Evolutionary conservation across 2,329 filamentous ascomycete species (phyloP).

Genomic region (Hypoxylon sp.): DNA sequence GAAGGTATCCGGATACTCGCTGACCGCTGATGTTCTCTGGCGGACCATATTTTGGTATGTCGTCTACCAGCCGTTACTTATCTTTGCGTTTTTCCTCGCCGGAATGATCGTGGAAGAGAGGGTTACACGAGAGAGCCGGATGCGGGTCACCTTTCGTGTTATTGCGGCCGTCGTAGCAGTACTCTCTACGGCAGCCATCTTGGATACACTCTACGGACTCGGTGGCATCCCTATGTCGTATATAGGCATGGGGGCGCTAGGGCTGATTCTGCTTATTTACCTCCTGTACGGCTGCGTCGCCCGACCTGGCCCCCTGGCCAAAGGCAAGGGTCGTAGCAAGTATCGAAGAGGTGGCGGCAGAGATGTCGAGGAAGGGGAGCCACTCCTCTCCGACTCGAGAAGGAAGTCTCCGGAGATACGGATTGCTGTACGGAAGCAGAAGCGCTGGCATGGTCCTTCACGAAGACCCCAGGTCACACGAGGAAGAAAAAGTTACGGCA

Average conservation of each 20-base stretch:
- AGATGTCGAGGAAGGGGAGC: slow-evolving; percentile 35
- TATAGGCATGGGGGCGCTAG: slow-evolving; percentile 37
- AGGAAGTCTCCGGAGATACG: slow-evolving; percentile 28
- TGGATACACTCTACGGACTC: slow-evolving; percentile 39
- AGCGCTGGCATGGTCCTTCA: slow-evolving; percentile 36
- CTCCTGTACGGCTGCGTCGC: slow-evolving; percentile 38
- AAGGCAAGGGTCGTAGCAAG: slow-evolving; percentile 37
- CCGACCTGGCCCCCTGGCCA: slow-evolving; percentile 35
- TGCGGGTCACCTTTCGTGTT: slow-evolving; percentile 24
- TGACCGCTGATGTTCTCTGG: slow-evolving; percentile 29
- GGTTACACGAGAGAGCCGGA: slow-evolving; percentile 17
- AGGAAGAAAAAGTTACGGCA: slow-evolving; percentile 31
- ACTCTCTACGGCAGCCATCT: slow-evolving; percentile 30
- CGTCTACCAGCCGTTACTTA: slow-evolving; percentile 35
- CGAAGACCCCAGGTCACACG: slow-evolving; percentile 24
- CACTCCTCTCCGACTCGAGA: slow-evolving; percentile 22
- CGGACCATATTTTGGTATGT: slow-evolving; percentile 36
- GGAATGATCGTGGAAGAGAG: slow-evolving; percentile 41
- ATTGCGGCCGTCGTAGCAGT: slow-evolving; percentile 21
- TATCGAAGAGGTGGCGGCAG: slow-evolving; percentile 17
- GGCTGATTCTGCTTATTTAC: slow-evolving; percentile 32
- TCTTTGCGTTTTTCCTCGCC: slow-evolving; percentile 38
- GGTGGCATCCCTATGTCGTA: slow-evolving; percentile 42
- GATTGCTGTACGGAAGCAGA: slow-evolving; percentile 30
- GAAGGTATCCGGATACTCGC: slow-evolving; percentile 25